Evolutionary conservation across 2,329 filamentous ascomycete species (phyloP).

Genomic region (Diaporthe aspalathi): DNA sequence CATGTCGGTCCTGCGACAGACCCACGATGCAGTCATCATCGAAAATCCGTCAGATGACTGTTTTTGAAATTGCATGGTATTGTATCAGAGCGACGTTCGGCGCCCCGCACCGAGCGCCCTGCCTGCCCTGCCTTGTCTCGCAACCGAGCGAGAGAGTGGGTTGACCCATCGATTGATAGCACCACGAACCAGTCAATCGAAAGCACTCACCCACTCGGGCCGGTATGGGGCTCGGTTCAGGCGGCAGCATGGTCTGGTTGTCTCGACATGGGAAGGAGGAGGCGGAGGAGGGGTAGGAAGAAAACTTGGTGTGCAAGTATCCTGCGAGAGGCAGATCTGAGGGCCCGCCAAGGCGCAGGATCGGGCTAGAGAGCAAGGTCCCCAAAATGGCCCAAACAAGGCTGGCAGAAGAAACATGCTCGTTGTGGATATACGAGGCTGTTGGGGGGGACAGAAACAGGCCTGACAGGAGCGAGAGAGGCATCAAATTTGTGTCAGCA

Average conservation of each 20-base stretch:
- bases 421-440: conserved; percentile 30
- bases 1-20: conserved; percentile 26
- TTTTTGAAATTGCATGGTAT: conserved; percentile 28
- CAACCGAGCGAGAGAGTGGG: conserved; percentile 24
- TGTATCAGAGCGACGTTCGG: conserved; percentile 17
- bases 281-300: not conserved
- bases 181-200: conserved; percentile 18
- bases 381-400: conserved; percentile 15
- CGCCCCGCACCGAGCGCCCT: conserved; percentile 23
- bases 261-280: not conserved
- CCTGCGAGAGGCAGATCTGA: conserved; percentile 1
- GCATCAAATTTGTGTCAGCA: not conserved
- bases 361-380: conserved; percentile 11
- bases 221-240: conserved; percentile 21
- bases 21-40: conserved; percentile 27
- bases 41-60: conserved; percentile 32
- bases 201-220: conserved; percentile 2
- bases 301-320: conserved; percentile 1
- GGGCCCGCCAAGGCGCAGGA: conserved; percentile 25
- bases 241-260: not conserved
- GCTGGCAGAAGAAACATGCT: conserved; percentile 29
- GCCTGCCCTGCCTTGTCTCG: conserved; percentile 31
- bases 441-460: not conserved
- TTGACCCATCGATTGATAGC: conserved; percentile 27
- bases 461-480: not conserved